Percentiles rank a stretch among this genome's conserved stretches.
Evolutionary conservation across 2,329 filamentous ascomycete species (phyloP).

Genomic region (Penicillium sp.): DNA sequence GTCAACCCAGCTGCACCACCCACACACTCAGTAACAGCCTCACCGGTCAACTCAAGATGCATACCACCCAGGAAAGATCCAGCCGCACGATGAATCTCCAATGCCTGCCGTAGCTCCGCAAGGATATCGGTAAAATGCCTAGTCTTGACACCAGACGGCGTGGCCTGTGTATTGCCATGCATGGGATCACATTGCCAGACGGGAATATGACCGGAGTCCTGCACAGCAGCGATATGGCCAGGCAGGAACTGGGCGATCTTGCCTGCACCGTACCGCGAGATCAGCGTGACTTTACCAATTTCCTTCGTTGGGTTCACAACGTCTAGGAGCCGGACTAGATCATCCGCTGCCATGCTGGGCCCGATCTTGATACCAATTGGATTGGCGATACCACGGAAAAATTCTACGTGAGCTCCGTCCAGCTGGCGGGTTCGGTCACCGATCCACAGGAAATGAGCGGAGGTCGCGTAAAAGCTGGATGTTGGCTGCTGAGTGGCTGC

Average conservation of each 20-base stretch:
- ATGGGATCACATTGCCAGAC: conserved; percentile 99
- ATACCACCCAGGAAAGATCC: conserved; percentile 89
- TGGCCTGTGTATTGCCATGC: conserved; percentile 77
- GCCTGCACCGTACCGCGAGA: conserved; percentile 86
- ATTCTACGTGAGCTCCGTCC: conserved; percentile 92
- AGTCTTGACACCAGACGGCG: conserved; percentile 81
- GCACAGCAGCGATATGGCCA: conserved; percentile 83
- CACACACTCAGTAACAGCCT: conserved; percentile 93
- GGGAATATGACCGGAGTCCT: conserved; percentile 71
- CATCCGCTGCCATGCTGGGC: conserved; percentile 73
- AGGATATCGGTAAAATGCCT: conserved; percentile 89
- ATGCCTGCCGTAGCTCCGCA: conserved; percentile 77
- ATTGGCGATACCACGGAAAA: conserved; percentile 94
- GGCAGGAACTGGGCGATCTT: conserved; percentile 77
- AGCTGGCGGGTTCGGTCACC: conserved; percentile 94
- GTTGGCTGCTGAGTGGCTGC: conserved; percentile 32
- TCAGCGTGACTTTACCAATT: conserved; percentile 90
- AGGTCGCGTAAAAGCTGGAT: conserved; percentile 82
- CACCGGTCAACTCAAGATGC: conserved; percentile 91
- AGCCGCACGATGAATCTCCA: conserved; percentile 79
- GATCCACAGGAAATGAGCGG: conserved; percentile 97
- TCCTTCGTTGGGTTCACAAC: conserved; percentile 81
- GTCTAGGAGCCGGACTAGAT: conserved; percentile 77
- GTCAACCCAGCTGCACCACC: conserved; percentile 83
- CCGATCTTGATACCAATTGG: conserved; percentile 96